A percentile compares a stretch with the other conserved stretches of the same genome.
Conservation (phyloP, 2,329 filamentous ascomycete species). For the Neurospora sp. region DNA sequence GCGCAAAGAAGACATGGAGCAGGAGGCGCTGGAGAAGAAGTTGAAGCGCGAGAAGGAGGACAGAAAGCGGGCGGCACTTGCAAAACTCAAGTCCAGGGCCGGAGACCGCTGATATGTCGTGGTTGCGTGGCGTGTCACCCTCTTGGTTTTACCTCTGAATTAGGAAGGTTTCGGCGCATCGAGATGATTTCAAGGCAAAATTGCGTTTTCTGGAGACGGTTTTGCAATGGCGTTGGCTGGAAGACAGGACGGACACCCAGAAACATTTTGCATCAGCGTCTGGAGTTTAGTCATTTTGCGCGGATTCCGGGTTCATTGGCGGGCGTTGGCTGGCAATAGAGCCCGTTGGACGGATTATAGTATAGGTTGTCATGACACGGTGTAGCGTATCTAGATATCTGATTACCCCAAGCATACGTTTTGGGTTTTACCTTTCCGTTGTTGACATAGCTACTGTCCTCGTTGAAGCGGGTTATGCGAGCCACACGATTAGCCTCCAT, state of each 20-base stretch:
- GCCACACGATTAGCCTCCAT: not conserved
- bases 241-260: constrained; percentile 7
- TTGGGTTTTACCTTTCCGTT: not conserved
- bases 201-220: not conserved
- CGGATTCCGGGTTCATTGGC: not conserved
- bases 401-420: not conserved
- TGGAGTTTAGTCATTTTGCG: constrained; percentile 6
- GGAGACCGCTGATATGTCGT: constrained; percentile 6
- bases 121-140: not conserved
- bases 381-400: not conserved
- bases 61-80: constrained; percentile 27
- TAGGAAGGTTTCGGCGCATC: not conserved
- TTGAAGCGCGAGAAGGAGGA: constrained; percentile 55
- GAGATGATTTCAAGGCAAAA: not conserved
- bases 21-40: constrained; percentile 51
- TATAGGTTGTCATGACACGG: not conserved
- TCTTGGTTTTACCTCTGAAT: not conserved
- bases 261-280: constrained; percentile 6
- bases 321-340: not conserved
- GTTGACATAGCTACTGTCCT: not conserved
- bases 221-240: constrained; percentile 4
- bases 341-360: not conserved
- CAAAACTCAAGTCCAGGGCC: constrained; percentile 9
- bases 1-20: constrained; percentile 56
- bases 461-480: not conserved